phyloP scores from a whole-genome alignment of 306 rosid species.

The Benincasa hispida region DNA sequence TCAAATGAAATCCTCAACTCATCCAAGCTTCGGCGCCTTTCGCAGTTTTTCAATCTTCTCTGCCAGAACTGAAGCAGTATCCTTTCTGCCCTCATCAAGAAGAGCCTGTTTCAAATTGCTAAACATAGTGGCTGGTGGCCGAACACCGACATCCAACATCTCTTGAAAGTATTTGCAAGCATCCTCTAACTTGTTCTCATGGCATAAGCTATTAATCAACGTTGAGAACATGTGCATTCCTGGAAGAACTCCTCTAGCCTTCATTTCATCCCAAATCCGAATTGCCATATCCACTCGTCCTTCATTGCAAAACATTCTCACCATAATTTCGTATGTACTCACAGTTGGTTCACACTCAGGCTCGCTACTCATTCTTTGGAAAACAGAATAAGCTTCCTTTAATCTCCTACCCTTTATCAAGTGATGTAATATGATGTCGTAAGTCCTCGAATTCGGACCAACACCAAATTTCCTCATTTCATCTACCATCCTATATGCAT shows the following conservation, averaged over 20 bases:
- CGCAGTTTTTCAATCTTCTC: constrained; percentile 45
- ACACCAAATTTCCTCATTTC: constrained; percentile 50
- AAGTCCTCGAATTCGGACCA: constrained; percentile 71
- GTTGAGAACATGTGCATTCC: constrained; percentile 80
- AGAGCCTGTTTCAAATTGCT: constrained; percentile 47
- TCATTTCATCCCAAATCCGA: constrained; percentile 63
- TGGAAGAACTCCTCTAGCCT: constrained; percentile 50
- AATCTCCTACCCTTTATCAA: constrained; percentile 41
- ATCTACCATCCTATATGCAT: constrained; percentile 36
- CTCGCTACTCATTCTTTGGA: constrained; percentile 44
- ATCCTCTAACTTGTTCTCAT: constrained; percentile 46
- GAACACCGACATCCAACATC: constrained; percentile 66
- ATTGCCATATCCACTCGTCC: constrained; percentile 45
- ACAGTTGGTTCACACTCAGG: constrained; percentile 50
- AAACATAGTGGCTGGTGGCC: constrained; percentile 59
- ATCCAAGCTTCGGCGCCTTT: constrained; percentile 36
- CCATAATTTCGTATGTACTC: constrained; percentile 56
- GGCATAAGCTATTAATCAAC: constrained; percentile 42
- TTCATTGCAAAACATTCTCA: constrained; percentile 74
- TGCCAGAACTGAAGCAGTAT: constrained; percentile 21
- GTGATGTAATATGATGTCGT: constrained; percentile 60
- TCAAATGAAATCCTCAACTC: not conserved
- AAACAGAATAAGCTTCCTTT: constrained; percentile 48
- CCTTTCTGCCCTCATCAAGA: constrained; percentile 37
- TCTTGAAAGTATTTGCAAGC: constrained; percentile 70